Evolutionary conservation across 2,329 filamentous ascomycete species (phyloP).

Genomic region (Paramyrothecium roridum): DNA sequence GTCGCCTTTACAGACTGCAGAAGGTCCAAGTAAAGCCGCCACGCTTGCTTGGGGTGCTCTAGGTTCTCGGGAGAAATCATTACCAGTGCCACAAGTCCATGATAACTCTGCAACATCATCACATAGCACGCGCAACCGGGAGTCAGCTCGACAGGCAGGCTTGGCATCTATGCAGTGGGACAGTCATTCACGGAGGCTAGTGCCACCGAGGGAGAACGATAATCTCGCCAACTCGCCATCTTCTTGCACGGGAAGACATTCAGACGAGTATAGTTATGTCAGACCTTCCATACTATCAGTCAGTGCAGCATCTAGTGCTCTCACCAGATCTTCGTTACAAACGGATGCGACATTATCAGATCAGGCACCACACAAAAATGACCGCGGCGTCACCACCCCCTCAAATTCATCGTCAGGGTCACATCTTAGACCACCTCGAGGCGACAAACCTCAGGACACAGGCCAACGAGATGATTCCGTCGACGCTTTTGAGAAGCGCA

Average conservation of each 20-base stretch:
- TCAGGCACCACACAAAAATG: slow-evolving; percentile 10
- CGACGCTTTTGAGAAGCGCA: slow-evolving; percentile 13
- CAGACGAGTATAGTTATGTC: slow-evolving; percentile 34
- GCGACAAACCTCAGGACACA: slow-evolving; percentile 2
- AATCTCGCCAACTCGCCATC: slow-evolving; percentile 19
- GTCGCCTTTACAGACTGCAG: slow-evolving; percentile 37
- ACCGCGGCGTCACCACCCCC: slow-evolving; percentile 9
- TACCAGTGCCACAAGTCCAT: slow-evolving; percentile 21
- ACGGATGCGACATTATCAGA: slow-evolving; percentile 18
- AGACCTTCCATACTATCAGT: slow-evolving; percentile 47
- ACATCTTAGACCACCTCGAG: slow-evolving; percentile 11
- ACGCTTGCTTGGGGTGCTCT: slow-evolving; percentile 58
- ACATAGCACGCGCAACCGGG: slow-evolving; percentile 20
- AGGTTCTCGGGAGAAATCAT: slow-evolving; percentile 33
- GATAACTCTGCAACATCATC: slow-evolving; percentile 12
- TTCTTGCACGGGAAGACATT: slow-evolving; percentile 28
- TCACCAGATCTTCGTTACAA: slow-evolving; percentile 30
- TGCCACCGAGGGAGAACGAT: slow-evolving; percentile 34
- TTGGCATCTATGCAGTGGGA: slow-evolving; percentile 46
- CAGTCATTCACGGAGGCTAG: slow-evolving; percentile 50
- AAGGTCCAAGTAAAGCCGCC: slow-evolving; percentile 61
- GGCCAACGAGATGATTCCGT: slow-evolving; percentile 11
- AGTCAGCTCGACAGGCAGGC: slow-evolving; percentile 26
- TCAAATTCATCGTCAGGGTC: slow-evolving; percentile 8
- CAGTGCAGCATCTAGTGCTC: slow-evolving; percentile 54